Evolutionary conservation across 1,139 yeast species (phyloP), one percentile per base, ranked within the genome.

Genomic region (Nakaseomyces nivariensis): DNA sequence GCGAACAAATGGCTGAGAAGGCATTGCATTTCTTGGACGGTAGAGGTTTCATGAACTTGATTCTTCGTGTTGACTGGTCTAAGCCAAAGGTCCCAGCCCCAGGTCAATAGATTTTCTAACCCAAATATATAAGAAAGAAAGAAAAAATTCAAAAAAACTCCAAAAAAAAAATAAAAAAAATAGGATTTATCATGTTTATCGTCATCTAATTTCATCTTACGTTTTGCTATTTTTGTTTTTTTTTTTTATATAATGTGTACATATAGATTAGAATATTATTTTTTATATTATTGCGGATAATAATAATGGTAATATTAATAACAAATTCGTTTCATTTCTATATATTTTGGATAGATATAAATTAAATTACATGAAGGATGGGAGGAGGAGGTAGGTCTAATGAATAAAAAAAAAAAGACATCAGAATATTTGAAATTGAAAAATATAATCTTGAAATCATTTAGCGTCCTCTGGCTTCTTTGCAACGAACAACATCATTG

Each of bases 401-500:
- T 7, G 10, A 13, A n/a, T 10, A 11, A 13, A 7, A 41, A 27
- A 41, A 41, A 31, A 11, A 11, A 7, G 41, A 9, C 6, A 37
- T 5, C 5, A 22, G 26, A 29, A 29, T 29, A 29, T 29, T 29
- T 29, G 31, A 29, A 29, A 7, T 29, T 9, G 1, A 29, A 29
- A 9, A 29, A 29, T 29, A 7, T 29, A 17, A 17, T 17, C 22
- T 17, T 17, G 22, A 17, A 17, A 17, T 29, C 13, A 41, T 42
- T 47, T 43, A 25, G 46, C 42, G 22, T 49, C 41, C 38, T 49
- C 48, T 48, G 97, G 97, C 73, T 89, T 89, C 73, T 78, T 84
- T 62, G 79, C 88, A 59, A 90, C 78, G 68, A 82, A 90, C 68
- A 90, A 77, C 92, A 87, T 85, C 97, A 90, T 90, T 65, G 97